Percentiles rank a stretch among this genome's conserved stretches.
phyloP scores from a whole-genome alignment of 306 rosid genomes.

The Hylodesmum podocarpum region DNA sequence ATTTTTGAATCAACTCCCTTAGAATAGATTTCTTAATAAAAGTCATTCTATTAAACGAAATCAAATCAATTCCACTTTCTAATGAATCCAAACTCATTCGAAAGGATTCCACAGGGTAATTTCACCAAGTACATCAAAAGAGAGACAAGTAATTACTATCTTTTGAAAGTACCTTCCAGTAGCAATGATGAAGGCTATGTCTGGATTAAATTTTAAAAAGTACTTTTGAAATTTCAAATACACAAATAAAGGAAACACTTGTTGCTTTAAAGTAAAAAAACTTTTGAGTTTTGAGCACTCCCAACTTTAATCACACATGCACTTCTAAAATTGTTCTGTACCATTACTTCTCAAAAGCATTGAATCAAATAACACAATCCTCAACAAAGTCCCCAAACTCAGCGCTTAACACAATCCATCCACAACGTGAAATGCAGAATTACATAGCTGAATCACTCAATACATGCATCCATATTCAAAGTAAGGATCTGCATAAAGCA shows the following conservation, averaged over 20 bases:
- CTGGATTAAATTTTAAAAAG: no score
- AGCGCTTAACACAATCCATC: neutral
- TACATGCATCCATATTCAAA: neutral
- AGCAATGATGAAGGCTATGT: neutral
- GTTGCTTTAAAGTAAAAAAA: no score
- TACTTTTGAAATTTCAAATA: no score
- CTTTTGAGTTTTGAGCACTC: no score
- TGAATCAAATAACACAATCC: neutral
- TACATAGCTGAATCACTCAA: slow-evolving; percentile 4
- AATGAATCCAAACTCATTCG: neutral
- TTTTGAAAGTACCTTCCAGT: neutral
- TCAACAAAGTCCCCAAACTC: neutral
- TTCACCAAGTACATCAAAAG: neutral
- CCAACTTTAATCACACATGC: no score
- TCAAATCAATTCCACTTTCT: neutral
- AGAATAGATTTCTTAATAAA: neutral
- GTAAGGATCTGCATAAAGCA: neutral
- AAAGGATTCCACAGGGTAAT: neutral
- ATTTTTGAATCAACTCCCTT: neutral
- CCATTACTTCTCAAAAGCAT: neutral
- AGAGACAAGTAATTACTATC: neutral
- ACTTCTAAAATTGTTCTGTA: neutral
- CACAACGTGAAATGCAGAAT: slow-evolving; percentile 7
- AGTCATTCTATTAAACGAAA: no score
- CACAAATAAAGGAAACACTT: no score